phyloP scores from a whole-genome alignment of 441 rosid species.

The Aleurites moluccanus region DNA sequence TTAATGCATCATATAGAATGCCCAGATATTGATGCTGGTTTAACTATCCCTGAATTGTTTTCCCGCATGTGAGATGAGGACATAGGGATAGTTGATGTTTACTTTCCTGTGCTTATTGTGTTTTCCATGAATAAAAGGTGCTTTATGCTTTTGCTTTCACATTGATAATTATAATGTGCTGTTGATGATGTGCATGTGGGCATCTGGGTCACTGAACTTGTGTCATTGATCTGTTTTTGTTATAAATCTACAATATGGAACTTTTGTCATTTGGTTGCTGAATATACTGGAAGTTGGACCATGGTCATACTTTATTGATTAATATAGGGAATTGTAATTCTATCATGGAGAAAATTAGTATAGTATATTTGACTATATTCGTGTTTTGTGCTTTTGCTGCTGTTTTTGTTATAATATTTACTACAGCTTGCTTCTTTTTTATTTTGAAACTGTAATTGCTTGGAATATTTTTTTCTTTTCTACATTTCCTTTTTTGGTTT shows the following conservation, averaged over 20 bases:
- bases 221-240: too few species aligned
- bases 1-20: constrained; percentile 11
- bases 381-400: not conserved
- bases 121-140: not conserved
- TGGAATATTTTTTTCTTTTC: not conserved
- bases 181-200: constrained; percentile 3
- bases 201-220: not conserved
- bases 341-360: not conserved
- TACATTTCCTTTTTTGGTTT: constrained; percentile 13
- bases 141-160: not conserved
- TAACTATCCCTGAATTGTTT: not conserved
- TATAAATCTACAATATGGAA: too few species aligned
- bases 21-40: constrained; percentile 11
- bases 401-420: constrained; percentile 1
- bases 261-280: too few species aligned
- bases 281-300: not conserved
- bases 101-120: not conserved
- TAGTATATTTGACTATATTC: not conserved
- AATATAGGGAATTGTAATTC: too few species aligned
- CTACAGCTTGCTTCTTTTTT: not conserved
- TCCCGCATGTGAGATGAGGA: not conserved
- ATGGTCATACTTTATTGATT: not conserved
- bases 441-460: constrained; percentile 6
- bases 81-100: not conserved
- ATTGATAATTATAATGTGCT: not conserved